A percentile compares a stretch with the other conserved stretches of the same genome.
These are phyloP conservation scores for Leucaena leucocephala DNA, from an alignment of 306 rosid genomes.

Conservation along the genomic window DNA sequence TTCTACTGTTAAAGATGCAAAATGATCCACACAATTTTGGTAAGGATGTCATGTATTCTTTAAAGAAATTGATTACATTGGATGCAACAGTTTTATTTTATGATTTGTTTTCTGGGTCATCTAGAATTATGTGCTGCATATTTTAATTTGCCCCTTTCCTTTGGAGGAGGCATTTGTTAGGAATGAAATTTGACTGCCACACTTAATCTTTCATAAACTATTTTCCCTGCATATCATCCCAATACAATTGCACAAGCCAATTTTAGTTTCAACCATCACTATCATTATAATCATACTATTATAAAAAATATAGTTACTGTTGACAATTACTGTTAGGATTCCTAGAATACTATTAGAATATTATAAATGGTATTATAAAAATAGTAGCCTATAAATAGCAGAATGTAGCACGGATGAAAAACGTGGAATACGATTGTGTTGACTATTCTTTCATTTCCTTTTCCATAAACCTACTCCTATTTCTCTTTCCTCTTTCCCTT, in stretches of 20 bases:
- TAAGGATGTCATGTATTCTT: conserved; percentile 27
- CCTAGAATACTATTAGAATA: too few relatives aligned
- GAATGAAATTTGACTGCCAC: neutral
- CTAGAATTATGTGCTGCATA: conserved; percentile 31
- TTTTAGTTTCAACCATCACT: neutral
- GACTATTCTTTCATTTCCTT: too few relatives aligned
- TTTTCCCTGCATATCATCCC: neutral
- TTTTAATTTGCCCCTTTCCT: conserved; percentile 5
- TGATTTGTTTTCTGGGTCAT: conserved; percentile 9
- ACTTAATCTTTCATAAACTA: neutral
- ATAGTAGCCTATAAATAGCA: too few relatives aligned
- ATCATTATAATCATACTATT: neutral
- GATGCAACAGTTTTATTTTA: conserved; percentile 32
- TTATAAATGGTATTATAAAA: too few relatives aligned
- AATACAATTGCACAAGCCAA: conserved; percentile 1
- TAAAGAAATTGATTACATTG: conserved; percentile 24
- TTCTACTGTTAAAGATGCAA: conserved; percentile 30
- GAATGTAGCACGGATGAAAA: too few relatives aligned
- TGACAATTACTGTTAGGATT: too few relatives aligned
- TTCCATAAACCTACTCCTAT: too few relatives aligned
- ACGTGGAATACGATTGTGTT: too few relatives aligned
- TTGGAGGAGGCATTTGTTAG: conserved; percentile 33
- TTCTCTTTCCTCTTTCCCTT: too few relatives aligned
- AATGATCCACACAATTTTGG: conserved; percentile 45
- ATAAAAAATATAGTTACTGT: too few relatives aligned